Base-by-base conservation (phyloP, 305 asterid species). In the Plantago lanceolata region DNA sequence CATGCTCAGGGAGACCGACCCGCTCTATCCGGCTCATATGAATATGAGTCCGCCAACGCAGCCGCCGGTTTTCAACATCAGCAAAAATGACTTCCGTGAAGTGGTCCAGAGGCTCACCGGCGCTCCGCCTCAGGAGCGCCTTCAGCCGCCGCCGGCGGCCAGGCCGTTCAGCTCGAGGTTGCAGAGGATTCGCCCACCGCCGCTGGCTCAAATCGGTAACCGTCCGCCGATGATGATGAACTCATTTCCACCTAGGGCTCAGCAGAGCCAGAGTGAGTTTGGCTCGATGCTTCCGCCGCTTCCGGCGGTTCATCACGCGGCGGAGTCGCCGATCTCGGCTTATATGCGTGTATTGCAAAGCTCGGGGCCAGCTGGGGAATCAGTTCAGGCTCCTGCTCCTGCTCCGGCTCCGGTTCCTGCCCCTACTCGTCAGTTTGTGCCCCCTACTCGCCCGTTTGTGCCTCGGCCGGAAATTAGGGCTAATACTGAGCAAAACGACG, bases 51-150 rank as follows among this genome's bases (percentile, higher is more conserved):
- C 84, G 78, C 1, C 15, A 12, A 87, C 82, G 69, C 98, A 88
- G 63, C 96, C 96, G 9, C 98, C 98, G 61, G 98, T 91, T 11
- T 91, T 88, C 74, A 91, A 89, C 75, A 86, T 91, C 45, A 91
- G 82, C 76, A 91, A 88, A 72, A 83, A 78, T 66, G 96, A 91
- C 66, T 91, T 91, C 73, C 90, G 96, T 4, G 93, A 88, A 60
- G 95, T 91, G 31, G 98, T 91, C 45, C 98, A 91, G 89, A 81
- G 77, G 76, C 98, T 91, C 61, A 91, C 98, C 6, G 96, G 98
- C 29, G 85, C 96, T 0, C 95, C 95, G 47, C 87, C 95, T 0
- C 87, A 86, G 71, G 96, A 90, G 72, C 77, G 91, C 17, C 37
- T 73, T 13, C 58, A 85, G n/a, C 48, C 77, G 15, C 79, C 90